Evolutionary conservation across 2,329 filamentous ascomycete genomes (phyloP), one percentile per base, ranked within the genome.

Genomic region (Claviceps digitariae): DNA sequence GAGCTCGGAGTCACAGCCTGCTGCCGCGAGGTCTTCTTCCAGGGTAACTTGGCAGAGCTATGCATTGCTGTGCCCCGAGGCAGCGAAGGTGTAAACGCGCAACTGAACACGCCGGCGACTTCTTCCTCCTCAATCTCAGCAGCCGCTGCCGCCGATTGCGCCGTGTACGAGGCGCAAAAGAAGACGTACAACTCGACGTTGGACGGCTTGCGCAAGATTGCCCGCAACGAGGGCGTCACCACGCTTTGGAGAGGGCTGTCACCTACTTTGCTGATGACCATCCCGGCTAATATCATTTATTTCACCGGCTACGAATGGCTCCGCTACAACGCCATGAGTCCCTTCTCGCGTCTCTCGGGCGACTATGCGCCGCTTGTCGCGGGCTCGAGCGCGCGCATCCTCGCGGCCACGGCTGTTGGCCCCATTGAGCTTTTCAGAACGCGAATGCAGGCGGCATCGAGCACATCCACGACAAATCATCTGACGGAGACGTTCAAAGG

Each of bases 271-370:
- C 78, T 90, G 58, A 98, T 98, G 93, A 84, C 90, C 0, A 79
- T 98, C 6, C 93, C 93, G 0, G 89, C 84, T 27, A 98, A 98
- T 66, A 93, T 98, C 60, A 97, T 98, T 59, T 98, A 98, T 70
- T 96, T 97, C 63, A 94, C 93, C 13, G 93, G 93, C 41, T 98
- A 98, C 69, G 93, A 98, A 64, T 96, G 90, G 86, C 68, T 98
- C 55, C 83, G 93, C 38, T 86, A 78, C 58, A 86, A 87, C 61
- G 72, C 74, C 1, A 72, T 71, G 44, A 95, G 87, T 60, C 90
- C 90, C 0, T 78, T 97, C 57, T 77, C 76, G 38, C 74, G 73
- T 44, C 60, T 76, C 21, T 77, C 78, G 15, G 87, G 91, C 59
- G 77, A 80, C 9, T 89, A 87, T 60, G 82, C 87, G 6, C 90